Evolutionary conservation across 768 basidiomycete genomes (phyloP).

Genomic region (Lentinula guzmanii): DNA sequence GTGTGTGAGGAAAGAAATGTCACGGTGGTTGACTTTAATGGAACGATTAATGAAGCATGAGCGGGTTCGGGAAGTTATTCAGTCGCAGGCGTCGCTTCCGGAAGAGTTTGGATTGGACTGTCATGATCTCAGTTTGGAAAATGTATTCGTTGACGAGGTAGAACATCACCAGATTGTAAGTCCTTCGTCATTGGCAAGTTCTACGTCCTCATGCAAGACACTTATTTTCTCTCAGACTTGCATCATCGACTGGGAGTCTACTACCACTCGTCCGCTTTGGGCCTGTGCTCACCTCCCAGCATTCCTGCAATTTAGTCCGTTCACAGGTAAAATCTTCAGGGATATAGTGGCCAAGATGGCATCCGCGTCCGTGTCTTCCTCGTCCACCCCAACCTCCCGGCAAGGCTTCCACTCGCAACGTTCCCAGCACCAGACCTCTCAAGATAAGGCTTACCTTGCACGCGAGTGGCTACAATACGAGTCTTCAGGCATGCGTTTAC

Average conservation of each 20-base stretch:
- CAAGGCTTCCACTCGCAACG: conserved; percentile 14
- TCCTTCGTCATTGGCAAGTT: conserved; percentile 11
- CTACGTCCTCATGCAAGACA: conserved; percentile 4
- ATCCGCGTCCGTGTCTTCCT: conserved; percentile 7
- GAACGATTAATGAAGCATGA: conserved; percentile 38
- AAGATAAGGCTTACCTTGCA: conserved; percentile 40
- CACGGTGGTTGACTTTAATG: conserved; percentile 65
- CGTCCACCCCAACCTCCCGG: conserved; percentile 3
- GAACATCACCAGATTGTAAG: conserved; percentile 70
- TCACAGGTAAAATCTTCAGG: conserved; percentile 67
- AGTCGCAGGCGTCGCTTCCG: conserved; percentile 18
- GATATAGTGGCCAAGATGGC: conserved; percentile 50
- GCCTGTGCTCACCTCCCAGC: conserved; percentile 78
- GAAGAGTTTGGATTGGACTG: conserved; percentile 79
- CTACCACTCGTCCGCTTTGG: conserved; percentile 84
- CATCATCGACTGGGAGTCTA: conserved; percentile 89
- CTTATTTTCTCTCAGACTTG: conserved; percentile 50
- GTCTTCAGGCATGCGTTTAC: conserved; percentile 53
- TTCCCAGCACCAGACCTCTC: conserved; percentile 2
- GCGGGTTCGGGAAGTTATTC: conserved; percentile 12
- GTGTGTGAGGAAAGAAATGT: conserved; percentile 63
- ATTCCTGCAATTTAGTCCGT: conserved; percentile 73
- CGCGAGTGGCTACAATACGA: conserved; percentile 75
- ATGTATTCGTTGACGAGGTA: conserved; percentile 71
- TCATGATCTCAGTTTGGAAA: conserved; percentile 82